Base-by-base conservation (phyloP, 345 rosid species). In the Rhodamnia argentea region DNA sequence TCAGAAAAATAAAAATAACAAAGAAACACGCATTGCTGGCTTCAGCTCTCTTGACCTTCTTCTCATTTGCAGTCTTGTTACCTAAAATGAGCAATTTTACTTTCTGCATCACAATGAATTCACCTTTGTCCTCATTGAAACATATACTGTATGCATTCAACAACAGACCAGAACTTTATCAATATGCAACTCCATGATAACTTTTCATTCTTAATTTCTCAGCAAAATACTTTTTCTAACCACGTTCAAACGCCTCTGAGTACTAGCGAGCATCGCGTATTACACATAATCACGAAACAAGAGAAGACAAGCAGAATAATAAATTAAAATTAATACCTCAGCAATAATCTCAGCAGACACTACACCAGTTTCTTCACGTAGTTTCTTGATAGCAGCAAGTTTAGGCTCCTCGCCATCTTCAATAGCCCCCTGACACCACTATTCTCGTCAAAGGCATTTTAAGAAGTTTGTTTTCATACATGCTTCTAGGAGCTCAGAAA, bases 381-480 rank as follows among this genome's bases (percentile, higher is more conserved):
- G 84, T 92, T 94, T 96, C 91, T 97, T 94, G 83, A 93, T 90
- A 59, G 99, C 99, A 78, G 99, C 98, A 84, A 92, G 85, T 83
- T 89, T 94, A n/a, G 99, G 99, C 76, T 97, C 98, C 89, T 97
- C 99, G 3, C 92, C 95, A 87, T 96, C 99, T 90, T 97, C 99
- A 82, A 97, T 94, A 40, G 97, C 96, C 44, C 99, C 99, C 99
- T 97, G 87, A 82, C 26, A 70, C 47, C 81, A 37, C 47, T 70
- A 22, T 18, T 70, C 42, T 70, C 22, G 32, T 52, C 9, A 52
- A 53, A 83, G 84, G 42, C 60, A 83, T 3, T 83, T 82, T 37
- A 82, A 52, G 76, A 64, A 64, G 40, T 24, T 70, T 70, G 40
- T 4, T 70, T 70, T 70, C 81, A 37, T 9, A 3, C 81, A 18